Conservation (phyloP, 257 asterid species). For the Capsicum chinense region DNA sequence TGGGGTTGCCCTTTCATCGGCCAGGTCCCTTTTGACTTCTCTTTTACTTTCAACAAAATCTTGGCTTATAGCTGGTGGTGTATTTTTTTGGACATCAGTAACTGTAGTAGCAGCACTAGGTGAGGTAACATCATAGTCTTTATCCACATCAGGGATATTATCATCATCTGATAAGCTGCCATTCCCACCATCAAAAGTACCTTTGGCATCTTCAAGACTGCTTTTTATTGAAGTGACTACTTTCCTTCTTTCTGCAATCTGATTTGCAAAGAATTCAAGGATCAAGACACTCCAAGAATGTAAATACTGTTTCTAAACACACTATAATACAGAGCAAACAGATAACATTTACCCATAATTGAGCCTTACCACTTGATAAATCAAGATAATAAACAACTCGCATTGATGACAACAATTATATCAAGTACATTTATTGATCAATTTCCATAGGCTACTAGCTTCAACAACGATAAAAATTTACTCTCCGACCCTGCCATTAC, state of each 20-base stretch:
- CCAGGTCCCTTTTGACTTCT: conserved; percentile 45
- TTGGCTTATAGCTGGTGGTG: conserved; percentile 34
- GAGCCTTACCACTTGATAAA: no score
- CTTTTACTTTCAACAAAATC: conserved; percentile 43
- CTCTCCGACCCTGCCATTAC: no score
- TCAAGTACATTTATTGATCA: no score
- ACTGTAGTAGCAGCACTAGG: conserved; percentile 30
- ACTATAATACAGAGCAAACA: background rate
- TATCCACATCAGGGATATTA: conserved; percentile 38
- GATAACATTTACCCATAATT: no score
- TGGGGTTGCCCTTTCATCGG: conserved; percentile 41
- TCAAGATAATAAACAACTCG: no score
- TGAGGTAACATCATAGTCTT: conserved; percentile 30
- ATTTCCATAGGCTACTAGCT: no score
- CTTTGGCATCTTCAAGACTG: conserved; percentile 57
- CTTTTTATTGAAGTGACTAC: conserved; percentile 72
- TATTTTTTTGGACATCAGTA: conserved; percentile 35
- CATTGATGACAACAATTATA: no score
- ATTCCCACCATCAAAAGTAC: conserved; percentile 40
- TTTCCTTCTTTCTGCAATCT: conserved; percentile 90
- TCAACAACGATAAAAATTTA: no score
- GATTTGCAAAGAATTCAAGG: conserved; percentile 32
- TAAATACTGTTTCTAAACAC: background rate
- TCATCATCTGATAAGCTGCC: conserved; percentile 38
- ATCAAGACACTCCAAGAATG: background rate